Base-by-base conservation (phyloP, 495 filamentous ascomycete genomes). In the Penicillium malachiteum region DNA sequence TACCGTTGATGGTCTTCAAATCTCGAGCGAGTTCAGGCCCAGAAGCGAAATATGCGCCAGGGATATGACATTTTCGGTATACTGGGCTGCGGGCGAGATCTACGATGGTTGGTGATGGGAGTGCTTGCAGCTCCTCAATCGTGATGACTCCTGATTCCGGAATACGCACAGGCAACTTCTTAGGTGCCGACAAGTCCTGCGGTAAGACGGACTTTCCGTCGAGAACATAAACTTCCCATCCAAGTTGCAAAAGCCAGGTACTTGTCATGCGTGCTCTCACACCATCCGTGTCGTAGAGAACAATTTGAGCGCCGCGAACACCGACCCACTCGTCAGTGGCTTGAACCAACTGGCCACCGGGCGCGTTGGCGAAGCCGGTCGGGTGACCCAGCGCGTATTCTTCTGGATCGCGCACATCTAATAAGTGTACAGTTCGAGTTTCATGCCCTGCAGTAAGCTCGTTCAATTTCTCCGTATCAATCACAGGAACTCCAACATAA, bases 261-360 rank as follows among this genome's bases (percentile, higher is more conserved):
- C 54, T 62, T 12, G 65, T 59, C 65, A 67, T 67, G 4, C 56
- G 54, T 5, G 58, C 65, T 54, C 65, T 35, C 16, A 67, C 62
- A 9, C 59, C 59, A 7, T 67, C 65, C 3, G 54, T 63, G 16
- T 67, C 65, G 9, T 65, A 67, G 7, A 67, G 37, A n/a, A 67
- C 59, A 46, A 67, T 60, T 31, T 54, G 59, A 50, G 56, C 58
- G 1, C 65, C 65, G 39, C 65, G 50, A 30, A 65, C 65, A 42
- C 65, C 65, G 2, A 63, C 54, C 65, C 65, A 67, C 39, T 67
- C 65, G 5, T 67, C 65, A 1, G 65, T 65, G 2, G 65, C 65
- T 45, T 67, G 65, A 3, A 67, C 65, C 48, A 67, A 43, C 54
- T 67, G 65, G 11, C 65, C 65, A 31, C 65, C 65, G 3, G 65